These are phyloP conservation scores for Populus ilicifolia DNA, from an alignment of 345 rosid genomes.

Conservation along the genomic window DNA sequence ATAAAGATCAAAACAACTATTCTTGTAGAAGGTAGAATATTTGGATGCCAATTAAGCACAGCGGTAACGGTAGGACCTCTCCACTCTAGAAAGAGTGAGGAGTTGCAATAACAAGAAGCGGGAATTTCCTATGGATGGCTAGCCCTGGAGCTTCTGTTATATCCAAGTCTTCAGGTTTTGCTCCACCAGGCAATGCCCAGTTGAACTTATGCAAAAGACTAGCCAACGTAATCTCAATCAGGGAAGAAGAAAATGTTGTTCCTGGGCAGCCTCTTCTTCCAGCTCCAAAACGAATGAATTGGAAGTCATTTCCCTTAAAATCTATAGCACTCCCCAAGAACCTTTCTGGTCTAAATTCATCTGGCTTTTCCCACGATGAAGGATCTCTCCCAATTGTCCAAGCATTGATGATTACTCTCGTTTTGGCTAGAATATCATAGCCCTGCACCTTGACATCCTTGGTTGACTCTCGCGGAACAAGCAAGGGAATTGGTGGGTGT, in stretches of 20 bases:
- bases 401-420: slow-evolving; percentile 21
- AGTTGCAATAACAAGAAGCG: slow-evolving; percentile 24
- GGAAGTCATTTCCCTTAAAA: slow-evolving; percentile 30
- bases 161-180: slow-evolving; percentile 26
- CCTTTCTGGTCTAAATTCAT: slow-evolving; percentile 38
- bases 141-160: slow-evolving; percentile 23
- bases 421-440: slow-evolving; percentile 28
- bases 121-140: slow-evolving; percentile 27
- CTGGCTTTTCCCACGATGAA: slow-evolving; percentile 17
- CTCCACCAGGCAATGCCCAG: slow-evolving; percentile 31
- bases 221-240: slow-evolving; percentile 24
- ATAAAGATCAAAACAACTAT: too few species aligned
- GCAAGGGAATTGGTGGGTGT: slow-evolving; percentile 39
- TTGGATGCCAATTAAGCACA: too few species aligned
- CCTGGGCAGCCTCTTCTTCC: slow-evolving; percentile 43
- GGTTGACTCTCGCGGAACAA: slow-evolving; percentile 28
- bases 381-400: slow-evolving; percentile 43
- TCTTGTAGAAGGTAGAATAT: too few species aligned
- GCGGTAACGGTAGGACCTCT: too few species aligned
- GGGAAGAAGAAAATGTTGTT: slow-evolving; percentile 11
- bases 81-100: neutral
- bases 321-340: slow-evolving; percentile 29
- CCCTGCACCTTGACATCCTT: slow-evolving; percentile 23
- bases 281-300: slow-evolving; percentile 39
- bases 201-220: slow-evolving; percentile 29